Evolutionary conservation across 495 filamentous ascomycete species (phyloP), one percentile per base, ranked within the genome.

Genomic region (Tuber indicum): DNA sequence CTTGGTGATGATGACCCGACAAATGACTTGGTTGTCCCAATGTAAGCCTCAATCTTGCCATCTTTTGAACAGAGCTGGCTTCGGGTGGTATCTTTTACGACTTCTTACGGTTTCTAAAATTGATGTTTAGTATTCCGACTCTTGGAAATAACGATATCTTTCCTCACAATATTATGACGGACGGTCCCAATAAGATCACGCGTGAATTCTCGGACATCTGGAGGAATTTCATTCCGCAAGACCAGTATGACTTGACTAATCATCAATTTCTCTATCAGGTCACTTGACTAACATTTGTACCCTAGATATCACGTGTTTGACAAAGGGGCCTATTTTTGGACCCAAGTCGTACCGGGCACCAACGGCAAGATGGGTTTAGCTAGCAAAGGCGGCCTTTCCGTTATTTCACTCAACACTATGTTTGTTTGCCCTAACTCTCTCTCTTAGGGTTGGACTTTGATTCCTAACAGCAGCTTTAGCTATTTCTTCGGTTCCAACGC

Each of bases 131-230:
- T 21, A 86, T 99, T 1, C 94, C 96, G 6, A 97, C 91, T 0
- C 90, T 97, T 74, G 96, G 96, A 17, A 99, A 99, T 84, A 99
- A 99, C 85, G 96, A 99, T 78, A 92, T 99, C 74, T 90, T 97
- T 78, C 96, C 96, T 2, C 96, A 99, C 85, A 99, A 99, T 79
- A 97, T 98, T 82, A 89, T 99, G 82, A 85, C 90, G 71, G 85
- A 89, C 10, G 96, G 95, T 3, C 95, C 96, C 9, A 97, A 97
- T 82, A 86, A 87, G 43, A 96, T 94, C 89, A 92, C 96, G 0
- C 89, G 89, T 77, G 86, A 86, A 26, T 97, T 92, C 79, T 84
- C 87, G 7, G 85, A 91, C 39, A 86, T 97, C 1, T 99, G 96
- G 96, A 85, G 85, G 73, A 86, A 87, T 42, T 97, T 98, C 79